Percentiles rank a stretch among this genome's conserved stretches.
These are phyloP conservation scores for Pinus albicaulis DNA, from an alignment of 75 land plant genomes.

Conservation along the genomic window DNA sequence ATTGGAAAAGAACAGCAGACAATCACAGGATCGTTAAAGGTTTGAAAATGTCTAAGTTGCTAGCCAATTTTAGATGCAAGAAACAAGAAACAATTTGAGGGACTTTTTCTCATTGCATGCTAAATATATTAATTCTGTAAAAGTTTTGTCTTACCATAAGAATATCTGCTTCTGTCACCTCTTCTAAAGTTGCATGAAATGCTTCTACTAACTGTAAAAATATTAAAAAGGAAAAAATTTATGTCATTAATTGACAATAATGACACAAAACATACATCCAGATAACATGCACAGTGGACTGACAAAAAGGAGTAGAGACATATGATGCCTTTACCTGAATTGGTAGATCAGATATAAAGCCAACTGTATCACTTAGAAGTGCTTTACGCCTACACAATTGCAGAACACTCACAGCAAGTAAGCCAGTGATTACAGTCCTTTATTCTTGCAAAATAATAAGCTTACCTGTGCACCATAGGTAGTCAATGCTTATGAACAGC, in stretches of 20 bases:
- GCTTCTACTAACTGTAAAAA: slow-evolving; percentile 83
- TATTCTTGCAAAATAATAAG: neutral
- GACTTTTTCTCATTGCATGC: neutral
- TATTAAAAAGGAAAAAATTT: neutral
- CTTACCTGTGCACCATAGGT: neutral
- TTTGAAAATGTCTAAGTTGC: slow-evolving; percentile 1
- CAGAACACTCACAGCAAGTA: neutral
- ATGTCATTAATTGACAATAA: neutral
- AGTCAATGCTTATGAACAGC: no score
- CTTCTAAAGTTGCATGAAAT: slow-evolving; percentile 98
- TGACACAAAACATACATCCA: neutral
- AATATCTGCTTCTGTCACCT: slow-evolving; percentile 83
- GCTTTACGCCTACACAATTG: slow-evolving; percentile 58
- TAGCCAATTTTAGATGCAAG: neutral
- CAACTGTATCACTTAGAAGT: slow-evolving; percentile 95
- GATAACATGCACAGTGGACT: neutral
- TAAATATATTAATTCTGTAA: neutral
- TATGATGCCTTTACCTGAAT: slow-evolving; percentile 56
- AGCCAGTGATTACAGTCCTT: neutral
- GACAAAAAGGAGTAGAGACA: neutral
- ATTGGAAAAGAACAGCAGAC: neutral
- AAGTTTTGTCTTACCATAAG: slow-evolving; percentile 46
- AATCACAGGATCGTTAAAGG: no score
- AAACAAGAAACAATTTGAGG: neutral
- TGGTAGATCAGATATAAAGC: slow-evolving; percentile 96